These are phyloP conservation scores for Candida loeiensis DNA, from an alignment of 805 yeast genomes.

Conservation along the genomic window DNA sequence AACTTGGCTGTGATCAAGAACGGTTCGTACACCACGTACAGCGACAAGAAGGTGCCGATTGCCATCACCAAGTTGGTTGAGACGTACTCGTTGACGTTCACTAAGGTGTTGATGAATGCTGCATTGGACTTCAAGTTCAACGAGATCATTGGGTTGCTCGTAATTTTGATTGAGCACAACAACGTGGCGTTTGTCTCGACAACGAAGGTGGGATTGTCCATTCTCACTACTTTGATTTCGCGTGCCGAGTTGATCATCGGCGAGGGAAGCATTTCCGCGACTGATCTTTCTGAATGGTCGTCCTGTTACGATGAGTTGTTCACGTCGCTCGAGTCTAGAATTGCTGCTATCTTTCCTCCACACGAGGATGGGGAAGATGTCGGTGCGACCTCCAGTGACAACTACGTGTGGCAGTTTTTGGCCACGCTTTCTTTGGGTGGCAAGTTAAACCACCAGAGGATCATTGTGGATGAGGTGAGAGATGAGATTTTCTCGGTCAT, in stretches of 20 bases:
- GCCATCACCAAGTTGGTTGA: conserved; percentile 61
- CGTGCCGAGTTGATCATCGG: conserved; percentile 90
- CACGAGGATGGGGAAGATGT: conserved; percentile 54
- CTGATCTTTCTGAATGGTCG: conserved; percentile 68
- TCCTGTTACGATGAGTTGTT: conserved; percentile 78
- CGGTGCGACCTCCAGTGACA: conserved; percentile 38
- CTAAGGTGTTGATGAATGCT: conserved; percentile 80
- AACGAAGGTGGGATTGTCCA: conserved; percentile 77
- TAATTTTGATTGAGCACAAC: conserved; percentile 65
- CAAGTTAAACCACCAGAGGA: conserved; percentile 83
- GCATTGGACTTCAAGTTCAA: conserved; percentile 77
- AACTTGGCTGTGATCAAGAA: conserved; percentile 71
- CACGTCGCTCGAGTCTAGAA: conserved; percentile 71
- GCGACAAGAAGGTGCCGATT: conserved; percentile 48
- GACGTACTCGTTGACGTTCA: conserved; percentile 71
- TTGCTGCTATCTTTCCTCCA: conserved; percentile 80
- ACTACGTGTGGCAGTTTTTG: conserved; percentile 92
- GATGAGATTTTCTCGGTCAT: conserved; percentile 89
- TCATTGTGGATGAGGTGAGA: conserved; percentile 90
- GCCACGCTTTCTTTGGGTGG: conserved; percentile 94
- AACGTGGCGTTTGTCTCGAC: conserved; percentile 66
- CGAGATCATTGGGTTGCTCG: conserved; percentile 73
- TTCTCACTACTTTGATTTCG: conserved; percentile 85
- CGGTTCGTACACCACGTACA: conserved; percentile 73
- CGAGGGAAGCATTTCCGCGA: conserved; percentile 58